Percentiles rank a stretch among this genome's conserved stretches.
phyloP scores from a whole-genome alignment of 306 rosid species.

The Cajanus cajan region DNA sequence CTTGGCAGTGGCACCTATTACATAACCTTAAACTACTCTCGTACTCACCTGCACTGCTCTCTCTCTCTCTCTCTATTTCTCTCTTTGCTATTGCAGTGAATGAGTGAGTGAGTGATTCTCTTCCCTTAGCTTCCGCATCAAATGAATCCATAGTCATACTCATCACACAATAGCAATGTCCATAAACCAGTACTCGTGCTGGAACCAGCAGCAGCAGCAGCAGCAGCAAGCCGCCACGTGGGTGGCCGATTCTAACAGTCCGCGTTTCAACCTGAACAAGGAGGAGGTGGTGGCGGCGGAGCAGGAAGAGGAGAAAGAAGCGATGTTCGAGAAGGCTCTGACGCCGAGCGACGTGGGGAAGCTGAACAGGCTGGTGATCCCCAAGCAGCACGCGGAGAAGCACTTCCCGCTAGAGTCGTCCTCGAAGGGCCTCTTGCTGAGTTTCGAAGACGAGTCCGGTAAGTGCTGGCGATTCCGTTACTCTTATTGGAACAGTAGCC shows the following conservation, averaged over 20 bases:
- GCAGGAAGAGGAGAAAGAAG: slow-evolving; percentile 40
- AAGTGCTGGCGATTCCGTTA: slow-evolving; percentile 90
- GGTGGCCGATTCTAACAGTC: background rate
- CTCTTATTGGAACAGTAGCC: slow-evolving; percentile 97
- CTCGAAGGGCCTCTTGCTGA: slow-evolving; percentile 56
- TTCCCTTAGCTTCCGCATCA: slow-evolving; percentile 27
- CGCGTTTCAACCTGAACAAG: background rate
- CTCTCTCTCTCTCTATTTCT: background rate
- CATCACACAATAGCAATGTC: slow-evolving; percentile 29
- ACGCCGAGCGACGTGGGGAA: slow-evolving; percentile 97
- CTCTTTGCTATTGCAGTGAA: slow-evolving; percentile 48
- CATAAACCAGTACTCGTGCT: slow-evolving; percentile 44
- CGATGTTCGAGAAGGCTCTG: slow-evolving; percentile 87
- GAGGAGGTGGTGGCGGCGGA: background rate
- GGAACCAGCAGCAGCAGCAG: no score
- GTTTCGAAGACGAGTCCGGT: slow-evolving; percentile 85
- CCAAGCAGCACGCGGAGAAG: slow-evolving; percentile 81
- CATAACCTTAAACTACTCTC: slow-evolving; percentile 55
- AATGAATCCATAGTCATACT: slow-evolving; percentile 45
- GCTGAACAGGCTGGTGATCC: slow-evolving; percentile 88
- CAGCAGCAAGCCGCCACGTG: background rate
- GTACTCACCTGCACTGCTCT: slow-evolving; percentile 21
- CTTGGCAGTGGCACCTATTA: no score
- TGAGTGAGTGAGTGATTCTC: no score
- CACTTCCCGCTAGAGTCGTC: slow-evolving; percentile 67